Evolutionary conservation across 1,139 yeast species (phyloP).

Genomic region (Entelexis paramagnoliae): DNA sequence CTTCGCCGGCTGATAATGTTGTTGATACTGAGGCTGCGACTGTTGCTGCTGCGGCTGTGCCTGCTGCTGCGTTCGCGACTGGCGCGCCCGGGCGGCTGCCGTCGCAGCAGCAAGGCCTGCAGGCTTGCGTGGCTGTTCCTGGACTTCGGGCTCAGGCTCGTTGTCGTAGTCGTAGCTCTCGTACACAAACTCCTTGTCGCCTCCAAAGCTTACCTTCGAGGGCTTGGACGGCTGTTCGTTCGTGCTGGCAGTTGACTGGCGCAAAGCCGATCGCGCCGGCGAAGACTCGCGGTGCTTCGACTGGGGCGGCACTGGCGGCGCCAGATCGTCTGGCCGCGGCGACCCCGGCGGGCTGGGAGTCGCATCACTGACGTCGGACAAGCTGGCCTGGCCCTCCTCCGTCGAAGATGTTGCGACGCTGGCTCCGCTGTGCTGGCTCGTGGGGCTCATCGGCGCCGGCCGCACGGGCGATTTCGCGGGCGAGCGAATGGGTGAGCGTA

Average conservation of each 20-base stretch:
- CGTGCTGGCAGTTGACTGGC: slow-evolving; percentile 3
- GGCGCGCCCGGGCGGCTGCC: slow-evolving; percentile 15
- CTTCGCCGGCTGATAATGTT: background rate
- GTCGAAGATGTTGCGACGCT: background rate
- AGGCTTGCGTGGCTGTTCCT: background rate
- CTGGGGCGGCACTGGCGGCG: slow-evolving; percentile 11
- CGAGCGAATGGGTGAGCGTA: slow-evolving; percentile 4
- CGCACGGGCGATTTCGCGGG: background rate
- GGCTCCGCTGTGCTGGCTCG: background rate
- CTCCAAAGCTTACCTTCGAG: slow-evolving; percentile 19
- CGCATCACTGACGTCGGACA: slow-evolving; percentile 12
- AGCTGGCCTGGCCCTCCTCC: background rate
- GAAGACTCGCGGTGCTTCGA: slow-evolving; percentile 16
- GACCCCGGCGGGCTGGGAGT: slow-evolving; percentile 9
- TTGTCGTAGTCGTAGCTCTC: slow-evolving; percentile 24
- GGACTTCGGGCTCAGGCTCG: slow-evolving; percentile 9
- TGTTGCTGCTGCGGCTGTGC: background rate
- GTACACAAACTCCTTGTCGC: slow-evolving; percentile 20
- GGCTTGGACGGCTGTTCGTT: slow-evolving; percentile 1
- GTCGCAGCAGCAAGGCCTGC: slow-evolving; percentile 18
- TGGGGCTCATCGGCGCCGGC: background rate
- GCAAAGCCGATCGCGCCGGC: slow-evolving; percentile 21
- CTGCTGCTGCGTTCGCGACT: background rate
- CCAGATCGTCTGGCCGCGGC: background rate
- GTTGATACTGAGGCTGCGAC: background rate